A percentile compares a stretch with the other conserved stretches of the same genome.
These are phyloP conservation scores for Scedosporium minutisporum DNA, from an alignment of 2,329 filamentous ascomycete species.

Conservation along the genomic window DNA sequence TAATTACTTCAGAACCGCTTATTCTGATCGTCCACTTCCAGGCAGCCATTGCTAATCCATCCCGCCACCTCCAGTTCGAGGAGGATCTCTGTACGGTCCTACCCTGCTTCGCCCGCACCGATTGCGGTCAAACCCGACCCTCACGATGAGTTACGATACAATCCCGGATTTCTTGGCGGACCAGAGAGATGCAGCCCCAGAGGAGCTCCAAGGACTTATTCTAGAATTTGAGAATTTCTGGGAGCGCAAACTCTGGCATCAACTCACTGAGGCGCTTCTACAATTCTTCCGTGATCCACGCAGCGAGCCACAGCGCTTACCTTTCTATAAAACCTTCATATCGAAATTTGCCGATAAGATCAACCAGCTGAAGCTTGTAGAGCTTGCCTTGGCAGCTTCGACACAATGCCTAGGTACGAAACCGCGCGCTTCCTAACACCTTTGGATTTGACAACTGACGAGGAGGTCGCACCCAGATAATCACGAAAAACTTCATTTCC, in stretches of 20 bases:
- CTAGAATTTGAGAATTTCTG: constrained; percentile 92
- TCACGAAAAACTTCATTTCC: constrained; percentile 74
- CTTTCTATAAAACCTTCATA: constrained; percentile 90
- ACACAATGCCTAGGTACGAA: constrained; percentile 67
- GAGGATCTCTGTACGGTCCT: too few relatives aligned
- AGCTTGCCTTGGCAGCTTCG: constrained; percentile 77
- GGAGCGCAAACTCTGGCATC: constrained; percentile 99
- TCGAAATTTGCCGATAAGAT: constrained; percentile 96
- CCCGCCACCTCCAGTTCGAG: too few relatives aligned
- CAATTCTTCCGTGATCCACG: constrained; percentile 77
- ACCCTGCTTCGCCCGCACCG: too few relatives aligned
- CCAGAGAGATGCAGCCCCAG: constrained; percentile 78
- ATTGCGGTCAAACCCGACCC: not conserved
- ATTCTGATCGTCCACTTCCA: too few relatives aligned
- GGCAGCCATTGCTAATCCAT: not conserved
- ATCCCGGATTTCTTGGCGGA: constrained; percentile 88
- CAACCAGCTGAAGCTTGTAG: constrained; percentile 95
- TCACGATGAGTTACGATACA: constrained; percentile 68
- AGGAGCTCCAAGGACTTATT: constrained; percentile 79
- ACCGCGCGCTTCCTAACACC: not conserved
- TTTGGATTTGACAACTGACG: not conserved
- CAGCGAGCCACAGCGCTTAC: constrained; percentile 75
- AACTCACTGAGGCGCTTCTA: constrained; percentile 82
- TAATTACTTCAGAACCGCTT: too few relatives aligned
- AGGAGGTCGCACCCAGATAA: constrained; percentile 49